Base-by-base conservation (phyloP, 495 filamentous ascomycete species). In the Aspergillus cristatus region DNA sequence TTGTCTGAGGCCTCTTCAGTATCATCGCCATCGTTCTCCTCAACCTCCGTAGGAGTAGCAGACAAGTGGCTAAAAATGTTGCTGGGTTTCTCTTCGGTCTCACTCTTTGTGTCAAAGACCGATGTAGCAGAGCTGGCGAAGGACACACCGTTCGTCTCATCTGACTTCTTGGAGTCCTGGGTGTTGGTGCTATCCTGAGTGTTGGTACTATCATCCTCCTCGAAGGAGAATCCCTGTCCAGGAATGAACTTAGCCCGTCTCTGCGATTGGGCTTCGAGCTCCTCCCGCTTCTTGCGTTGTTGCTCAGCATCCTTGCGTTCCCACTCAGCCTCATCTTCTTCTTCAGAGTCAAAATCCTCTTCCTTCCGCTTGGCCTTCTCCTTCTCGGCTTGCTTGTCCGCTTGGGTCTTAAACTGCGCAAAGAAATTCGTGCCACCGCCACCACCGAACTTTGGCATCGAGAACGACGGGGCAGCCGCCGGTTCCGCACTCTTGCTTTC, bases 21-120 rank as follows among this genome's bases (percentile, higher is more conserved):
- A 7, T 64, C 62, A 5, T 65, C 63, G 14, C 74, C 69, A 34
- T 50, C 47, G 6, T 53, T 43, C 12, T 48, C 50, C 8, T 52
- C 67, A 4, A 53, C 62, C 15, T 71, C 73, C 11, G 62, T 65
- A 25, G 74, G 74, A 11, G 60, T 62, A 25, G 71, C 74, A 1
- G 76, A 78, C 25, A 81, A 58, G 40, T 80, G 71, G 35, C 76
- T 68, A 40, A 83, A 83, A 16, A 81, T 78, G 42, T 81, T 82
- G 26, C 55, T 56, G 7, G 58, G 51, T 26, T 58, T 55, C 29
- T 48, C 41, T 1, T 60, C 17, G 1, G 55, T 52, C 15, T 44
- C 49, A 14, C 47, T 46, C 12, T 46, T 45, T 7, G 41, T 31
- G 14, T 55, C 55, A 15, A 52, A 50, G 14, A 53, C 35, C 0